Evolutionary conservation across 2,329 filamentous ascomycete species (phyloP), one percentile per base, ranked within the genome.

Genomic region (Phialemoniopsis sp.): DNA sequence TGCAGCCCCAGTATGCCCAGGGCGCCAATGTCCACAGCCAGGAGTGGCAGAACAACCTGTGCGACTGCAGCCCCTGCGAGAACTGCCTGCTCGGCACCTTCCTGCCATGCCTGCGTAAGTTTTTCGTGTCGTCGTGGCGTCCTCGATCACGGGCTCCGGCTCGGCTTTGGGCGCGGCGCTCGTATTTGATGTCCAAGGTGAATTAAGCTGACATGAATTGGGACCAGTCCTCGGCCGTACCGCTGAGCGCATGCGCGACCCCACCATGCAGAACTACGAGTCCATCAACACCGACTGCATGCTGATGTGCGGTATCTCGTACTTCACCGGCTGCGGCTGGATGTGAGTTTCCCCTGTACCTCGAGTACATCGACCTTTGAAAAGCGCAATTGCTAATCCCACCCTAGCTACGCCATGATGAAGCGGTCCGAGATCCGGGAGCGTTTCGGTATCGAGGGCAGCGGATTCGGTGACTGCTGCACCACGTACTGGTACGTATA

Each of bases 351-450:
- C 17, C 28, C 13, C 15, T 18, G 2, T 34, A 12, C 8, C 13
- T 32, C 16, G 5, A 29, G 8, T 21, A 17, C 13, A 4, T 38
- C 33, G n/a, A 15, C 14, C 13, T 30, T 19, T 14, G 4, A 4
- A 15, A 32, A 43, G 26, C 38, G 28, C n/a, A 1, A n/a, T 19
- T 32, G 8, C 19, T 34, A 30, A 43, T 37, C 8, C 8, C 7
- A 3, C 7, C 5, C 13, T 29, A 68, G 65, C 47, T 67, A 63
- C 48, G 61, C 69, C 46, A 71, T 73, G 63, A 58, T 75, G 45
- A 75, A 78, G 57, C 73, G 78, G 36, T 53, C 53, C 41, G 67
- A 76, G 49, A 70, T 80, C 47, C 71, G 76, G 36, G 60, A 73
- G 39, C 64, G 61, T 31, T 78, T 73, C 58, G 65, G 64, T 46